Percentiles rank a stretch among this genome's conserved stretches.
These are phyloP conservation scores for Microcyclospora pomicola DNA, from an alignment of 2,329 filamentous ascomycete genomes.

Conservation along the genomic window DNA sequence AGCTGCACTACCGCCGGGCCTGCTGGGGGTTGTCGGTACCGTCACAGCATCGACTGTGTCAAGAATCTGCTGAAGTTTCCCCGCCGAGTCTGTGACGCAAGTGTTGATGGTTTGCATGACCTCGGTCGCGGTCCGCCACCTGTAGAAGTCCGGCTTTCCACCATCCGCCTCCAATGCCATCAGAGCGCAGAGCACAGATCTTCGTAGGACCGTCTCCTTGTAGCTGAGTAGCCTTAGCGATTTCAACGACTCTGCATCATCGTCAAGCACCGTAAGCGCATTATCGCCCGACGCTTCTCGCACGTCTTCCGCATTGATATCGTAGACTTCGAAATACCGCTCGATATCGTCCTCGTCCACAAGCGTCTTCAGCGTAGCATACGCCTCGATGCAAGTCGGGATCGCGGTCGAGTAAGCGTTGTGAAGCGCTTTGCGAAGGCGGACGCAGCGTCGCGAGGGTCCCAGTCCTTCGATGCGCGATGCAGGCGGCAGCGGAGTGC, in stretches of 20 bases:
- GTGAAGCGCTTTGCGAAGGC: conserved; percentile 63
- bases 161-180: conserved; percentile 75
- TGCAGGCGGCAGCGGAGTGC: conserved; percentile 79
- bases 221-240: conserved; percentile 53
- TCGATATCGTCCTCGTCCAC: conserved; percentile 72
- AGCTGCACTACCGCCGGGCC: conserved; percentile 43
- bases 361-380: conserved; percentile 53
- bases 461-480: conserved; percentile 70
- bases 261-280: conserved; percentile 45
- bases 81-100: conserved; percentile 48
- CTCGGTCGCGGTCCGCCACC: conserved; percentile 67
- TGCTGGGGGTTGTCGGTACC: conserved; percentile 40
- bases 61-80: conserved; percentile 54
- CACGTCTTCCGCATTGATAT: conserved; percentile 34
- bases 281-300: conserved; percentile 37
- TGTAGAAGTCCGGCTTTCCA: conserved; percentile 58
- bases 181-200: conserved; percentile 77
- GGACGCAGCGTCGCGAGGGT: conserved; percentile 59
- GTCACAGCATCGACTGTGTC: conserved; percentile 56
- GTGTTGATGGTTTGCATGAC: conserved; percentile 51
- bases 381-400: conserved; percentile 57
- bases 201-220: conserved; percentile 65
- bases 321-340: conserved; percentile 69
- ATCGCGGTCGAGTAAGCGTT: conserved; percentile 57
- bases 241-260: conserved; percentile 66